Percentiles rank a stretch among this genome's conserved stretches.
phyloP scores from a whole-genome alignment of 2,329 filamentous ascomycete species.

The Fusarium tjaetaba region DNA sequence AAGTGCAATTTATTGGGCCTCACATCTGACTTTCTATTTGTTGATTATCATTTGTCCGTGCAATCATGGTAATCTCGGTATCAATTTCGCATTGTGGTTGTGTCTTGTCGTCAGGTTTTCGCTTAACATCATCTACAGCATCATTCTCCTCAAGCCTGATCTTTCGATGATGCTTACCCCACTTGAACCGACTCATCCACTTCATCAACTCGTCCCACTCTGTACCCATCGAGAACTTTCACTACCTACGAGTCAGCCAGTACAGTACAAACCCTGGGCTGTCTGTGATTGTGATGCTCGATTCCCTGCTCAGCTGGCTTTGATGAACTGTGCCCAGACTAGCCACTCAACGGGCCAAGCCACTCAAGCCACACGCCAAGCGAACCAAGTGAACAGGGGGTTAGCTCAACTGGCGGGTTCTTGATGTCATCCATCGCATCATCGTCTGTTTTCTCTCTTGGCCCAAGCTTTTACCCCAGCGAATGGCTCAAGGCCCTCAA shows the following conservation, averaged over 20 bases:
- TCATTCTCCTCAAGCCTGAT: constrained; percentile 7
- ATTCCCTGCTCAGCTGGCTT: constrained; percentile 41
- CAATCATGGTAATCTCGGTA: not conserved
- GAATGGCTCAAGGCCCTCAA: constrained; percentile 10
- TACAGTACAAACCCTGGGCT: not conserved
- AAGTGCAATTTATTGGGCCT: not conserved
- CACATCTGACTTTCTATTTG: not conserved
- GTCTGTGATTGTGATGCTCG: not conserved
- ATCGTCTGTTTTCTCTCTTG: constrained; percentile 8
- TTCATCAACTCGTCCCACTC: constrained; percentile 16
- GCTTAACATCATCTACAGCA: constrained; percentile 7
- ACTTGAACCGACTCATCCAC: constrained; percentile 18
- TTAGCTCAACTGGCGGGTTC: constrained; percentile 15
- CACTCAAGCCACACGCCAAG: constrained; percentile 35
- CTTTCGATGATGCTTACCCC: constrained; percentile 2
- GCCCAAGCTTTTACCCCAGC: constrained; percentile 18
- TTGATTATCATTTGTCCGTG: not conserved
- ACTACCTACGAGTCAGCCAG: too few species aligned
- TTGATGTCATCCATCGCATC: constrained; percentile 44
- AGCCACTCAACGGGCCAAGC: constrained; percentile 27
- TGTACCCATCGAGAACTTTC: constrained; percentile 10
- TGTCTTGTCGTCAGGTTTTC: constrained; percentile 30
- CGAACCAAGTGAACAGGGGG: constrained; percentile 30
- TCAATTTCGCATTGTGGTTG: constrained; percentile 8
- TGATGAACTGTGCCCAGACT: constrained; percentile 31